Evolutionary conservation across 1,284 basidiomycete species (phyloP).

Genomic region (Ceratobasidium papillatum): DNA sequence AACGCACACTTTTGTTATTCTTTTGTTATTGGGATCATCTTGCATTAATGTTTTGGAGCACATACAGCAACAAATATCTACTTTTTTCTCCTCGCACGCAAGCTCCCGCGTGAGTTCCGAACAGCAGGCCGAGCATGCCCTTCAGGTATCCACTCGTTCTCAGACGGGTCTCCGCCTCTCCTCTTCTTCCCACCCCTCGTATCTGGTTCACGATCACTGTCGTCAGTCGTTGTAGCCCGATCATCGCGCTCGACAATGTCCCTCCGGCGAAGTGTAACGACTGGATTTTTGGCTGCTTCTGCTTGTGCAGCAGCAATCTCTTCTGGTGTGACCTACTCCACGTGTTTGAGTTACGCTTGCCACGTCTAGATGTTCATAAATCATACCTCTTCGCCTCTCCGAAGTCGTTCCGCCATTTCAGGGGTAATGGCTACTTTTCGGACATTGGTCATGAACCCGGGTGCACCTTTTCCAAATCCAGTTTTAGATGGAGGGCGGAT

Average conservation of each 20-base stretch:
- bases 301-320: conserved; percentile 40
- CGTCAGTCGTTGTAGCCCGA: conserved; percentile 1
- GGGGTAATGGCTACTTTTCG: conserved; percentile 37
- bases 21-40: neutral
- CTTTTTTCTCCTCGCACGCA: conserved; percentile 17
- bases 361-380: neutral
- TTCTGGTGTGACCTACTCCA: conserved; percentile 29
- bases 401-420: conserved; percentile 38
- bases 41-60: neutral
- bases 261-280: conserved; percentile 16
- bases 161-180: neutral
- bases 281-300: conserved; percentile 9
- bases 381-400: conserved; percentile 38
- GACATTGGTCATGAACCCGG: conserved; percentile 39
- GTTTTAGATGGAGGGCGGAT: conserved; percentile 41
- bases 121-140: conserved; percentile 23
- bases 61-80: neutral
- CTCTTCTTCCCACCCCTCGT: conserved; percentile 19
- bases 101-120: neutral
- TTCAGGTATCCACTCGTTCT: conserved; percentile 40
- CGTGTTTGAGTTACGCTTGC: neutral
- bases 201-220: conserved; percentile 25
- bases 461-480: conserved; percentile 41
- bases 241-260: conserved; percentile 35
- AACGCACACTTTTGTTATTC: neutral